Evolutionary conservation across 2,329 filamentous ascomycete species (phyloP), one percentile per base, ranked within the genome.

Genomic region (Aspergillus oerlinghausenensis): DNA sequence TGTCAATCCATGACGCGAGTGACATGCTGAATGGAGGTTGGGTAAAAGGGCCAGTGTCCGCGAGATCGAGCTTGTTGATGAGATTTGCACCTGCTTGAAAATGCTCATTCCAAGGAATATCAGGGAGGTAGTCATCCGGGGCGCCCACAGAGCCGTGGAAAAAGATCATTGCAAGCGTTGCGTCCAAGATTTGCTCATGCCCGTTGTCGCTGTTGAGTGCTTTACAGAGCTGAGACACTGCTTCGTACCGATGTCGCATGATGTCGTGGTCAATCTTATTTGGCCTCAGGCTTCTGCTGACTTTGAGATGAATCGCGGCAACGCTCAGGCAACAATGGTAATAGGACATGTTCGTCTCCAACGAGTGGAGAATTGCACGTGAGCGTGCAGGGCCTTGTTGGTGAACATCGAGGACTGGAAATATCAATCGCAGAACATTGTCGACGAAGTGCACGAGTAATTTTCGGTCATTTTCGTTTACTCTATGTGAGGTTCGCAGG

Each of bases 101-200:
- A 78, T 99, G 93, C 71, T 95, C 89, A 77, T 92, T 90, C 93
- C 93, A 99, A 26, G 92, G 87, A 65, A 97, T 95, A 71, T 97
- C 92, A 14, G 90, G 88, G 17, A 97, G 84, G 43, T 83, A 84
- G 70, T 97, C 90, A 65, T 94, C 88, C 35, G 88, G 85, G 67
- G 89, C 84, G 54, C 93, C 92, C 61, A 97, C 92, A 28, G 89
- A 88, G 76, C 89, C 93, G 70, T 96, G 91, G 80, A 96, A 95
- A 77, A 96, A 93, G 72, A 97, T 96, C 84, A 97, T 90, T 49
- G 89, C 91, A 5, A 97, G 83, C 0, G 92, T 91, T 1, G 92
- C 91, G 74, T 97, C 92, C 10, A 97, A 84, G 65, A 96, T 93
- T 72, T 93, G 84, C 58, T 88, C 83, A 71, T 96, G 90, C 70